These are phyloP conservation scores for Pestalotiopsis sp. DNA, from an alignment of 2,329 filamentous ascomycete species.

Conservation along the genomic window DNA sequence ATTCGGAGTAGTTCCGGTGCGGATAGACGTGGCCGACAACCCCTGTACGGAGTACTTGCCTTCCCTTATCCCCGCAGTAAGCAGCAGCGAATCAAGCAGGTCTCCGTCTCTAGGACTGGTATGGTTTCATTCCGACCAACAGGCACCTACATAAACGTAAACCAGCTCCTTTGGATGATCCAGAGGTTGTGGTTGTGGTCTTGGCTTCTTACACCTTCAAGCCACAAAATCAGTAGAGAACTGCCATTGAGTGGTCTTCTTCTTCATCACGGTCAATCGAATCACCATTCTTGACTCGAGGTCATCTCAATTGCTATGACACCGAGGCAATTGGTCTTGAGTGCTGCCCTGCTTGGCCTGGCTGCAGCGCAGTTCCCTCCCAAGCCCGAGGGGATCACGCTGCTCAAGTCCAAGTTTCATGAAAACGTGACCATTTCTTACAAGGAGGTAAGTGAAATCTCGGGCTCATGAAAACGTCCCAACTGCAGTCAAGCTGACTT, in stretches of 20 bases:
- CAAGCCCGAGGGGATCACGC: slow-evolving; percentile 37
- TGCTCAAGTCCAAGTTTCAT: slow-evolving; percentile 58
- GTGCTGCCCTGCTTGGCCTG: slow-evolving; percentile 14
- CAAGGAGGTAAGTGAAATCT: slow-evolving; percentile 41
- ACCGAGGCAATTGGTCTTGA: neutral
- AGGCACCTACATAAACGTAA: neutral
- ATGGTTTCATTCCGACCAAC: neutral
- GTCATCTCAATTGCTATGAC: neutral
- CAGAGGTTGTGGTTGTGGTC: neutral
- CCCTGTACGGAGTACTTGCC: neutral
- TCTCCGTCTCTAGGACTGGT: neutral
- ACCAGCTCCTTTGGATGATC: neutral
- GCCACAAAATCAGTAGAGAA: neutral
- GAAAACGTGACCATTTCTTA: slow-evolving; percentile 61
- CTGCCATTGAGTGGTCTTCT: neutral
- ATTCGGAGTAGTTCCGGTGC: neutral
- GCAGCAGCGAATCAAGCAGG: neutral
- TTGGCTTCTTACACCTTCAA: neutral
- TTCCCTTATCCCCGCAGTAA: neutral
- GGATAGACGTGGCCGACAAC: neutral
- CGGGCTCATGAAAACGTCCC: neutral
- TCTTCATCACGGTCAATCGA: neutral
- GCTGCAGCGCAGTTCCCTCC: slow-evolving; percentile 30
- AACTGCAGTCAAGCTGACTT: neutral
- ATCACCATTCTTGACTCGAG: no score